Evolutionary conservation across 345 rosid genomes (phyloP).

Genomic region (Combretum micranthum): DNA sequence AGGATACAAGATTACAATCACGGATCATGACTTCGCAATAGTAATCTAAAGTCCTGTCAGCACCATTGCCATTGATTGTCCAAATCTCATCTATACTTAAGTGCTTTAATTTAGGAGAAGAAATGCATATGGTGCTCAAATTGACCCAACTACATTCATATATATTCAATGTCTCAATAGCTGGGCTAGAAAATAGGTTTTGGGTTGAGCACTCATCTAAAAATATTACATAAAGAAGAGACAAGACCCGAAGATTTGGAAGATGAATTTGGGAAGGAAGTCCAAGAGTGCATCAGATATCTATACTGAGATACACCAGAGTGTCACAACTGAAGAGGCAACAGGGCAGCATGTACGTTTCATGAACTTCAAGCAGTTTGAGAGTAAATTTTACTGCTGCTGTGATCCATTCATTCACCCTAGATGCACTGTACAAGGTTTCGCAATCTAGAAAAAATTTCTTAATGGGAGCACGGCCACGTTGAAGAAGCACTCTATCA

Average conservation of each 20-base stretch:
- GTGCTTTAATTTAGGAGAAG: not conserved
- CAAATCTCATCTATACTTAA: not conserved
- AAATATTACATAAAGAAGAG: not conserved
- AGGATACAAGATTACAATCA: not conserved
- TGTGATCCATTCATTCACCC: too few relatives aligned
- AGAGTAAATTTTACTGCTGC: too few relatives aligned
- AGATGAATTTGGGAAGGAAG: not conserved
- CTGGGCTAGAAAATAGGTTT: not conserved
- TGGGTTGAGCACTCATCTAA: not conserved
- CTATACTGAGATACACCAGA: not conserved
- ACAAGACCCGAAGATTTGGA: conserved; percentile 1
- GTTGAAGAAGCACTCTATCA: too few relatives aligned
- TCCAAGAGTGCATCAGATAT: not conserved
- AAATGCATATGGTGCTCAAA: not conserved
- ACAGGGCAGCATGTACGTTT: not conserved
- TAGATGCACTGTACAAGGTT: too few relatives aligned
- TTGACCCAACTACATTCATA: not conserved
- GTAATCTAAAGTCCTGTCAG: not conserved
- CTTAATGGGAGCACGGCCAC: too few relatives aligned
- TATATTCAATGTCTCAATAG: conserved; percentile 1
- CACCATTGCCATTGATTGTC: too few relatives aligned
- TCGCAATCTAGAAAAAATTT: too few relatives aligned
- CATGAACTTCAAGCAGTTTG: not conserved
- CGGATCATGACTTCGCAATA: not conserved
- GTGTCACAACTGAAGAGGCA: conserved; percentile 2